These are phyloP conservation scores for Trichoderma atrobrunneum DNA, from an alignment of 2,329 filamentous ascomycete genomes.

Conservation along the genomic window DNA sequence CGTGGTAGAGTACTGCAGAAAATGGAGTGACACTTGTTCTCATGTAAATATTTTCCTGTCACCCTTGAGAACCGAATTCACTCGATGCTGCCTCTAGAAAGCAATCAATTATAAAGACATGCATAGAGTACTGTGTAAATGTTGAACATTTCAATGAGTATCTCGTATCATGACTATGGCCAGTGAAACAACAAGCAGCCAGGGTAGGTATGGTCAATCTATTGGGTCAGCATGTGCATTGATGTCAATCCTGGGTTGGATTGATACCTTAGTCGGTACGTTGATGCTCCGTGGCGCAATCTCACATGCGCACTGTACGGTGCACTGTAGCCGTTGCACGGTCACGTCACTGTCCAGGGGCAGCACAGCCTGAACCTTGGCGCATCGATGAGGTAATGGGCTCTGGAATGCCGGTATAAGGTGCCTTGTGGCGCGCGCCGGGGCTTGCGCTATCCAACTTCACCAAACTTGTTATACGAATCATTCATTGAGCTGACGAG, in stretches of 20 bases:
- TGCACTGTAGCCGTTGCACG: background rate
- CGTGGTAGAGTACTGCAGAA: background rate
- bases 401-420: background rate
- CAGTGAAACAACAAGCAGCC: background rate
- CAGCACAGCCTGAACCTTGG: background rate
- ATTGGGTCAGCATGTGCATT: background rate
- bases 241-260: background rate
- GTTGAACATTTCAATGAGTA: background rate
- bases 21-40: constrained; percentile 1
- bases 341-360: constrained; percentile 16
- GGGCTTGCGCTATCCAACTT: background rate
- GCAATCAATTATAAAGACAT: background rate
- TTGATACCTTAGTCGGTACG: background rate
- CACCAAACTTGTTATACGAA: background rate
- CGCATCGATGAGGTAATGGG: constrained; percentile 13
- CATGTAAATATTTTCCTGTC: background rate
- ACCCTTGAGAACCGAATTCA: background rate
- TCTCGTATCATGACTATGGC: background rate
- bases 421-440: constrained; percentile 11
- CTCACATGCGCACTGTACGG: background rate
- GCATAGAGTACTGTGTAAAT: background rate
- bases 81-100: background rate
- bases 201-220: background rate
- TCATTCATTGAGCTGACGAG: background rate
- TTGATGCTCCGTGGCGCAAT: background rate